Percentiles rank a stretch among this genome's conserved stretches.
Evolutionary conservation across 148 eudicot genomes (phyloP).

Genomic region (Rhododendron griersonianum): DNA sequence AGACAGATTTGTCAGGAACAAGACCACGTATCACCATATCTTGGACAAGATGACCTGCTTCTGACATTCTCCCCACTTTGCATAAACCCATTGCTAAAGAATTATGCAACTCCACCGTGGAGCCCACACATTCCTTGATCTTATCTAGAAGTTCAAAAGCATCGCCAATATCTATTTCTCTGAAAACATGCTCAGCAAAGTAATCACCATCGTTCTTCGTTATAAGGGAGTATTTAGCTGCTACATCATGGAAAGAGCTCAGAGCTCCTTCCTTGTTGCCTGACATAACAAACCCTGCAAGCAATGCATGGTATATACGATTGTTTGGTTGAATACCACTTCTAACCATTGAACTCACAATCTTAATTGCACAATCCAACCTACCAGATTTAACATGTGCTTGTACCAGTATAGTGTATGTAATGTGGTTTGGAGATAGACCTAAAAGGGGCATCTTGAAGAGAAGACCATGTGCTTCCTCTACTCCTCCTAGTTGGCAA

Average conservation of each 20-base stretch:
- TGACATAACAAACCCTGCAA: slow-evolving; percentile 12
- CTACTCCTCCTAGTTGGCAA: slow-evolving; percentile 21
- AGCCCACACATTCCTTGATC: slow-evolving; percentile 4
- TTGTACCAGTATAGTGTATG: slow-evolving; percentile 15
- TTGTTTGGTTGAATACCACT: slow-evolving; percentile 12
- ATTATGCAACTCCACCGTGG: slow-evolving; percentile 7
- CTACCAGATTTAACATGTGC: slow-evolving; percentile 21
- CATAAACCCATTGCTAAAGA: slow-evolving; percentile 18
- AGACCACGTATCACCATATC: slow-evolving; percentile 19
- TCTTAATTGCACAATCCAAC: slow-evolving; percentile 17
- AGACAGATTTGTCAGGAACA: slow-evolving; percentile 13
- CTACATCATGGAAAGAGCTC: background rate
- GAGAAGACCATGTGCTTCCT: slow-evolving; percentile 22
- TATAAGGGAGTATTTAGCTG: background rate
- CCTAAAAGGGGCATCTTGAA: slow-evolving; percentile 13
- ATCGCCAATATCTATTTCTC: slow-evolving; percentile 6
- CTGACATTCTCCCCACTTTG: slow-evolving; percentile 21
- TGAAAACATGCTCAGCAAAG: background rate
- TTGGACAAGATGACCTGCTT: slow-evolving; percentile 17
- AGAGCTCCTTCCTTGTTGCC: background rate
- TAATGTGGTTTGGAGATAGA: slow-evolving; percentile 20
- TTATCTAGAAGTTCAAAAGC: slow-evolving; percentile 11
- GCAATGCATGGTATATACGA: slow-evolving; percentile 11
- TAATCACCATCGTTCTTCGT: background rate
- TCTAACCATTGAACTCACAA: slow-evolving; percentile 20